These are phyloP conservation scores for Quercus robur DNA, from an alignment of 306 rosid genomes.

Conservation along the genomic window DNA sequence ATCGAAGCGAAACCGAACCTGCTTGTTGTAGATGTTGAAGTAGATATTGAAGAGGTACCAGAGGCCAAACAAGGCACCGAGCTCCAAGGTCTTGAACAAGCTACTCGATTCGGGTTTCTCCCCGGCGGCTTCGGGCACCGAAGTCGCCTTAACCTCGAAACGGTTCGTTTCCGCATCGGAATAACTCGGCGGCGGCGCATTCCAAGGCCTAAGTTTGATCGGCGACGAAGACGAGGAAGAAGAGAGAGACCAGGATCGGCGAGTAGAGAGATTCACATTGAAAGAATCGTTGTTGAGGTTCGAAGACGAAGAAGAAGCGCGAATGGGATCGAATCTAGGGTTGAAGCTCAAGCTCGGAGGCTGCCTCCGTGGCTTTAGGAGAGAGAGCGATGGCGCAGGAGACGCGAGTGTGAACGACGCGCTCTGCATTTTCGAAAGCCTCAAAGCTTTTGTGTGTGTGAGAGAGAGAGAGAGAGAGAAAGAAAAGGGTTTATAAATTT, in stretches of 20 bases:
- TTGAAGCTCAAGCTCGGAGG: not conserved
- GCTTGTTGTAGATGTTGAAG: slow-evolving; percentile 92
- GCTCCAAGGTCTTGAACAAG: slow-evolving; percentile 50
- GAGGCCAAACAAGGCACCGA: slow-evolving; percentile 63
- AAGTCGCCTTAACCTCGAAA: slow-evolving; percentile 49
- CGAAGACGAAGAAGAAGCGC: slow-evolving; percentile 24
- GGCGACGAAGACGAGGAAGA: slow-evolving; percentile 32
- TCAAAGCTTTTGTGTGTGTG: not conserved
- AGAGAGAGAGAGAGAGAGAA: not conserved
- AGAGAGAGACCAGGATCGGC: slow-evolving; percentile 62
- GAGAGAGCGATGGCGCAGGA: slow-evolving; percentile 19
- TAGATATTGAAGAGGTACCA: slow-evolving; percentile 89
- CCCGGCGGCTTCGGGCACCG: slow-evolving; percentile 51
- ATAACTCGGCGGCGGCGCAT: slow-evolving; percentile 12
- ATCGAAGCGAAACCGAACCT: slow-evolving; percentile 36
- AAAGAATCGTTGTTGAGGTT: slow-evolving; percentile 19
- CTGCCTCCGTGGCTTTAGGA: slow-evolving; percentile 16
- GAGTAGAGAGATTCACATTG: slow-evolving; percentile 29
- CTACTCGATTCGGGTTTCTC: slow-evolving; percentile 20
- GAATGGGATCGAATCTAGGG: slow-evolving; percentile 25
- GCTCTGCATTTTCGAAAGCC: slow-evolving; percentile 56
- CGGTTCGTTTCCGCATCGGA: slow-evolving; percentile 21
- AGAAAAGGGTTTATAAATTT: not conserved
- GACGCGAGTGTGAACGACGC: slow-evolving; percentile 39
- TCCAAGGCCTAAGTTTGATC: slow-evolving; percentile 52